Base-by-base conservation (phyloP, 768 basidiomycete genomes). In the Hericium alpestre region DNA sequence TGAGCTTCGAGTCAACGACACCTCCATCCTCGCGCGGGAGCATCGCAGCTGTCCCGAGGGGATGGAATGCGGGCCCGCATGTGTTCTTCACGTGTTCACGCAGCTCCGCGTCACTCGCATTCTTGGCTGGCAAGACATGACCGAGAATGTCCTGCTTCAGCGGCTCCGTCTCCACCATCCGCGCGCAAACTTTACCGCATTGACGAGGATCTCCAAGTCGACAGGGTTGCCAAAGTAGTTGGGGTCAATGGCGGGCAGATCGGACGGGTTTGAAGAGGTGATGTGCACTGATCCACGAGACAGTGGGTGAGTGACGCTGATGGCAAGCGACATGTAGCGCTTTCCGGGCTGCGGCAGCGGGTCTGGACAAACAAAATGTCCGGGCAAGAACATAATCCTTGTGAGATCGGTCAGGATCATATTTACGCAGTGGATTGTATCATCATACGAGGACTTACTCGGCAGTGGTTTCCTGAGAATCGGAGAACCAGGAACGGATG, bases 271-370 rank as follows among this genome's bases (percentile, higher is more conserved):
- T 13, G 71, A 66, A 7, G 76, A 74, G 40, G 65, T 71, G 59
- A 79, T 71, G 51, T 74, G 70, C 51, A 79, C 70, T 3, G 67
- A 72, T 18, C 80, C 80, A 37, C 78, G 72, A 23, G 77, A 77
- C 48, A 76, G 63, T 2, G 76, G 76, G 60, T 76, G 77, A 32
- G 76, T 66, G 27, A 75, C 70, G 20, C 68, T 67, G 15, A 69
- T 57, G 15, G 65, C 68, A 56, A 73, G 62, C 15, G 71, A 69
- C n/a, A 68, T 61, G 53, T 73, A 73, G 39, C 69, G 70, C 1
- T 66, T 68, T 54, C 71, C 70, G 9, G 65, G 58, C 41, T 65
- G 58, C 25, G 70, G 68, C 18, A 58, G 55, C 1, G 54, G 46
- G 27, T 69, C 67, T 13, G 4, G 23, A 37, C 52, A 18, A 70